Evolutionary conservation across 202 grass and related monocot species (phyloP).

Genomic region (Eragrostis tef): DNA sequence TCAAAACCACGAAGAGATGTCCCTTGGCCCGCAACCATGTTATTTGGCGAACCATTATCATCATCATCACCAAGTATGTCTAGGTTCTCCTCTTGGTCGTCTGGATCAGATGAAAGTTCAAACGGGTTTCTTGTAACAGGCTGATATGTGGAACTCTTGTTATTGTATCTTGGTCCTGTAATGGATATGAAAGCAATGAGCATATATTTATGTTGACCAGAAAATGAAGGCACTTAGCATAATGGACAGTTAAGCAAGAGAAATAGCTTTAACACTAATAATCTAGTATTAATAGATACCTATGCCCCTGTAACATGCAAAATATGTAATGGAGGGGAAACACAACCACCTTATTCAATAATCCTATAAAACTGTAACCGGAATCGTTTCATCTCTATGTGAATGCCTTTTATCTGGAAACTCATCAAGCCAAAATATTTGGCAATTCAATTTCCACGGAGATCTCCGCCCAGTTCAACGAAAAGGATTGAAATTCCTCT

Average conservation of each 20-base stretch:
- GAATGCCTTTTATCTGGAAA: not conserved
- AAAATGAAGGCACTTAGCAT: constrained; percentile 37
- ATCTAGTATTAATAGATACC: constrained; percentile 1
- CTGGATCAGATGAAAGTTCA: constrained; percentile 57
- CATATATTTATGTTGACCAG: constrained; percentile 27
- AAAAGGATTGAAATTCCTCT: not conserved
- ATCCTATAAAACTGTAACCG: not conserved
- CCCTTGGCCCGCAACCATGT: constrained; percentile 42
- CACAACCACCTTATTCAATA: not conserved
- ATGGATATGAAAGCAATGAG: constrained; percentile 35
- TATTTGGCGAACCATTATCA: constrained; percentile 60
- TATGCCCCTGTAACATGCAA: constrained; percentile 13
- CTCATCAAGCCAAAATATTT: not conserved
- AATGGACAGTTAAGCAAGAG: constrained; percentile 13
- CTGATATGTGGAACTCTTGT: constrained; percentile 54
- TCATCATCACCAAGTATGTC: constrained; percentile 84
- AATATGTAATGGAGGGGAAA: not conserved
- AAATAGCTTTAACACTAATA: constrained; percentile 17
- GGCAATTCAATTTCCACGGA: not conserved
- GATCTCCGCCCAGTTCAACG: not conserved
- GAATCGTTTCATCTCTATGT: not conserved
- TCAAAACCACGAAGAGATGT: constrained; percentile 52
- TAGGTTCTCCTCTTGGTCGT: constrained; percentile 69
- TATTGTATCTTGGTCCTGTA: constrained; percentile 60
- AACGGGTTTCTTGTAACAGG: constrained; percentile 56